Conservation (phyloP, 441 rosid species). For the Kokia cookei region DNA sequence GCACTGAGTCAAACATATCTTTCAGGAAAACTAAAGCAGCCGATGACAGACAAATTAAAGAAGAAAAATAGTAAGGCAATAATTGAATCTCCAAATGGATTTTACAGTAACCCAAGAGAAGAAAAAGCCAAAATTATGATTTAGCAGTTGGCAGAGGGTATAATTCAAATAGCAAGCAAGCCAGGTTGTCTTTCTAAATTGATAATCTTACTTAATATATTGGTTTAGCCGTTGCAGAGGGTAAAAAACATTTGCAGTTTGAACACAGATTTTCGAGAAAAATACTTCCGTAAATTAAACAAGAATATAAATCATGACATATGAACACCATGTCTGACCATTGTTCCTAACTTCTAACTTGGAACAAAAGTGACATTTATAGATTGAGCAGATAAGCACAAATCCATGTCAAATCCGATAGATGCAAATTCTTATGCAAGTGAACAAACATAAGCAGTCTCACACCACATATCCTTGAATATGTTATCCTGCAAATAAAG, state of each 20-base stretch:
- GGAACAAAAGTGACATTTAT: background rate
- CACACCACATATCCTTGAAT: background rate
- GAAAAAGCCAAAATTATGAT: background rate
- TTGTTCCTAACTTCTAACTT: background rate
- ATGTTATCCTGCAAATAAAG: background rate
- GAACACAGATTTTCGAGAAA: background rate
- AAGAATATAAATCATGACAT: background rate
- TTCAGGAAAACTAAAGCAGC: background rate
- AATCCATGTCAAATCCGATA: background rate
- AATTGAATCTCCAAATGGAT: background rate
- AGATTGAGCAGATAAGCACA: background rate
- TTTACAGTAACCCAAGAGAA: background rate
- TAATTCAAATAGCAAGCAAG: background rate
- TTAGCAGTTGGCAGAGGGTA: background rate
- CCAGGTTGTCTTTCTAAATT: background rate
- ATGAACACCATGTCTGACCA: background rate
- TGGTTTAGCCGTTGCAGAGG: background rate
- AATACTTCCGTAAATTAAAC: background rate
- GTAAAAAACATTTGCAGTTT: background rate
- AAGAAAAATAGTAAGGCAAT: background rate
- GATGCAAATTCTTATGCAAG: background rate
- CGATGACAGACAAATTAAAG: background rate
- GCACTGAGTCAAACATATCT: background rate
- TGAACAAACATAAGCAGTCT: background rate
- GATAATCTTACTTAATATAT: background rate